These are phyloP conservation scores for Colletotrichum plurivorum DNA, from an alignment of 2,329 filamentous ascomycete genomes.

Conservation along the genomic window DNA sequence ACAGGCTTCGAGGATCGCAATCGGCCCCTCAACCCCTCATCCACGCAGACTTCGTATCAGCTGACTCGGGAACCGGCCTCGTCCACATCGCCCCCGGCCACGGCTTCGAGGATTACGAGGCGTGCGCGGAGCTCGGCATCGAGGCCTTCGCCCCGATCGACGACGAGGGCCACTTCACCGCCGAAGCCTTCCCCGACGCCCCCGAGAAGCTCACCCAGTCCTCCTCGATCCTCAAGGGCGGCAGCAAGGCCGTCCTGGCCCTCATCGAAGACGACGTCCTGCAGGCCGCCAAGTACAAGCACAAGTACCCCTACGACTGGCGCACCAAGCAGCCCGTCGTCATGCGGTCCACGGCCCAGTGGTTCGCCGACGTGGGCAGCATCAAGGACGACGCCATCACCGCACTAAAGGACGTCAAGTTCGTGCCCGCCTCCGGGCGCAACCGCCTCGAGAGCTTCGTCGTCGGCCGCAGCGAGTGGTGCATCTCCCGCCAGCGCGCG, in stretches of 20 bases:
- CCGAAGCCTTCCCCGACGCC: constrained; percentile 80
- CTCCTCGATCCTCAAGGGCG: constrained; percentile 78
- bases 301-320: constrained; percentile 99
- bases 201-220: constrained; percentile 76
- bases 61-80: constrained; percentile 92
- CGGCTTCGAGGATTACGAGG: constrained; percentile 95
- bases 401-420: constrained; percentile 79
- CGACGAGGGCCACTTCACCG: constrained; percentile 84
- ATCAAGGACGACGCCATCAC: constrained; percentile 83
- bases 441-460: constrained; percentile 88
- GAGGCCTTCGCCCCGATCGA: constrained; percentile 86
- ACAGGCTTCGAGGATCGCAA: constrained; percentile 74
- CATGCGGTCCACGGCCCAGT: constrained; percentile 92
- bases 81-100: constrained; percentile 96
- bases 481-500: constrained; percentile 93
- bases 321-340: constrained; percentile 94
- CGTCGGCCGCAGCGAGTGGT: constrained; percentile 93
- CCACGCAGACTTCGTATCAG: constrained; percentile 89
- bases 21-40: constrained; percentile 78
- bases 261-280: constrained; percentile 78
- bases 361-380: constrained; percentile 92
- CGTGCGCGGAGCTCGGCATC: constrained; percentile 80
- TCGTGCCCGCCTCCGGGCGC: constrained; percentile 82
- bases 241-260: constrained; percentile 77
- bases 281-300: constrained; percentile 78